Evolutionary conservation across 495 filamentous ascomycete species (phyloP).

Genomic region (Podospora fimiseda): DNA sequence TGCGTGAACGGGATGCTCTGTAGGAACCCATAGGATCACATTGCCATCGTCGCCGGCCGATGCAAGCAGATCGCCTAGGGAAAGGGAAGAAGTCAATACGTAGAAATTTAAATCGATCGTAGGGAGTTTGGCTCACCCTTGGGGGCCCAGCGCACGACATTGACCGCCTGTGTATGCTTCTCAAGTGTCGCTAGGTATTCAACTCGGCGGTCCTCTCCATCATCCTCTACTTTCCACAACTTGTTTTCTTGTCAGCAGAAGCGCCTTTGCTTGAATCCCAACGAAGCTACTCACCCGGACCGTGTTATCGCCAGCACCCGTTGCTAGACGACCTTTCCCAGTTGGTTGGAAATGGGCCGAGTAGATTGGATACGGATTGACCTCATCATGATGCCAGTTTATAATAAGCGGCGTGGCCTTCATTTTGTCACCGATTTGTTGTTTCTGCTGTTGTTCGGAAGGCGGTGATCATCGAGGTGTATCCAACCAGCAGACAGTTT

Average conservation of each 20-base stretch:
- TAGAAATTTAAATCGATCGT: background rate
- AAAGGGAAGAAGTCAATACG: constrained; percentile 22
- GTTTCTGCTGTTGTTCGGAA: background rate
- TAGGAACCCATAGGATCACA: constrained; percentile 88
- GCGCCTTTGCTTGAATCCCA: too few species aligned
- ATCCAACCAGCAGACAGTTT: background rate
- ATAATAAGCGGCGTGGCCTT: constrained; percentile 86
- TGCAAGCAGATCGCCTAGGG: constrained; percentile 78
- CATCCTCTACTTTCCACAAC: constrained; percentile 84
- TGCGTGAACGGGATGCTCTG: constrained; percentile 52
- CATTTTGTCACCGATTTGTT: constrained; percentile 50
- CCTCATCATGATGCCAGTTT: constrained; percentile 94
- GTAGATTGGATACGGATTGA: constrained; percentile 81
- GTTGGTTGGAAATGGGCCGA: constrained; percentile 93
- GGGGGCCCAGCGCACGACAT: constrained; percentile 93
- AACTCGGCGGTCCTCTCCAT: constrained; percentile 81
- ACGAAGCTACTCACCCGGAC: constrained; percentile 71
- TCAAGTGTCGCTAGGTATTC: constrained; percentile 84
- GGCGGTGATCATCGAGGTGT: constrained; percentile 11
- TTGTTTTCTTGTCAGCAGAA: constrained; percentile 26
- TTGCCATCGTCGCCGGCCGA: constrained; percentile 97
- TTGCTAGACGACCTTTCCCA: constrained; percentile 87
- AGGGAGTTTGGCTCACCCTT: constrained; percentile 54
- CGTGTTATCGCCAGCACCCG: constrained; percentile 94
- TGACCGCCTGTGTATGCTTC: constrained; percentile 95